Evolutionary conservation across 2,329 filamentous ascomycete species (phyloP).

Genomic region (Fusarium drepaniforme): DNA sequence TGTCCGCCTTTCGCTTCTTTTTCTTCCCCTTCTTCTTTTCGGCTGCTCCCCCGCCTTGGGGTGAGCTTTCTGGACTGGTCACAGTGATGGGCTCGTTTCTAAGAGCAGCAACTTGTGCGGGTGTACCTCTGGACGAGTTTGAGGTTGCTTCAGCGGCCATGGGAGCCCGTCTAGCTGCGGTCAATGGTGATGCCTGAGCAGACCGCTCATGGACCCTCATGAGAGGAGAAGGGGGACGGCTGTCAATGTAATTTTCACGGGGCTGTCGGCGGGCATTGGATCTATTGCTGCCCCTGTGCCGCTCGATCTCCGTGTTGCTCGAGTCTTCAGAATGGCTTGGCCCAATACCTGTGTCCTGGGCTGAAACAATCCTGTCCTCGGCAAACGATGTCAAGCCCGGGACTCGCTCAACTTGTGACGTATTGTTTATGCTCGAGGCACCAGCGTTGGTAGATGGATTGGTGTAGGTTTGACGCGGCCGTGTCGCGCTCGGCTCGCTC

Average conservation of each 20-base stretch:
- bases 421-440: constrained; percentile 23
- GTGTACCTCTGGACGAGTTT: constrained; percentile 44
- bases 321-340: constrained; percentile 58
- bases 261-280: constrained; percentile 25
- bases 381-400: constrained; percentile 50
- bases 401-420: constrained; percentile 36
- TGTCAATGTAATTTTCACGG: constrained; percentile 45
- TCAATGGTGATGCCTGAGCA: constrained; percentile 73
- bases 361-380: constrained; percentile 26
- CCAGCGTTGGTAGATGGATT: constrained; percentile 12
- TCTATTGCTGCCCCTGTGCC: constrained; percentile 24
- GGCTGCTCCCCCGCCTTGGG: constrained; percentile 60
- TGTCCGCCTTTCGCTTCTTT: constrained; percentile 67
- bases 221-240: constrained; percentile 67
- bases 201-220: constrained; percentile 81
- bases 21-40: constrained; percentile 65
- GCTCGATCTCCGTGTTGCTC: constrained; percentile 46
- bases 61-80: constrained; percentile 72
- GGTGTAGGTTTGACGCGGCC: constrained; percentile 18
- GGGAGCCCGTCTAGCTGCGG: constrained; percentile 55
- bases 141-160: constrained; percentile 27
- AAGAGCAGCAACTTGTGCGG: constrained; percentile 70
- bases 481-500: constrained; percentile 15
- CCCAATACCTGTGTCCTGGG: constrained; percentile 52
- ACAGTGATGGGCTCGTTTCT: constrained; percentile 61